These are phyloP conservation scores for Colletotrichum camelliae DNA, from an alignment of 2,329 filamentous ascomycete genomes.

Conservation along the genomic window DNA sequence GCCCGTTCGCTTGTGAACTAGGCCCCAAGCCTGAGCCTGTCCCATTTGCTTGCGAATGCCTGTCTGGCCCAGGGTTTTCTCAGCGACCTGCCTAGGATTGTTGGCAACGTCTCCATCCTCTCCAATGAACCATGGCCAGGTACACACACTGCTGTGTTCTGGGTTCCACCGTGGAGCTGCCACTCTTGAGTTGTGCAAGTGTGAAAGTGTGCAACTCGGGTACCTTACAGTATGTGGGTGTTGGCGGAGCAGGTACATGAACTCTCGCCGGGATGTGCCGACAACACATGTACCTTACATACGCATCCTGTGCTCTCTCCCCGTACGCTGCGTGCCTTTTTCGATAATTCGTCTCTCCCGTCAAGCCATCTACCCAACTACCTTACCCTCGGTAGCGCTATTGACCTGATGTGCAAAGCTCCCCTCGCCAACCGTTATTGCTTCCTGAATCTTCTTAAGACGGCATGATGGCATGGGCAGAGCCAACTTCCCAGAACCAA, in stretches of 20 bases:
- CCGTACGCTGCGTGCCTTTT: not conserved
- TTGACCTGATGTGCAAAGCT: not conserved
- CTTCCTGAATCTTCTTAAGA: not conserved
- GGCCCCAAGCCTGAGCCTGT: not conserved
- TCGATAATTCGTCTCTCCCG: not conserved
- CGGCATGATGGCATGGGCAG: not conserved
- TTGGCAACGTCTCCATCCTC: not conserved
- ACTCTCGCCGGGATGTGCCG: not conserved
- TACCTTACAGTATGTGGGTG: constrained; percentile 10
- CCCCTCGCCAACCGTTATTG: not conserved
- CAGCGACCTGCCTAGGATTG: not conserved
- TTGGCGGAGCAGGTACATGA: not conserved
- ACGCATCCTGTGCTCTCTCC: not conserved
- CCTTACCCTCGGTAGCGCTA: not conserved
- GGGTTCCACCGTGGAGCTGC: constrained; percentile 9
- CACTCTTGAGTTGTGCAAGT: not conserved
- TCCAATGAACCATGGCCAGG: not conserved
- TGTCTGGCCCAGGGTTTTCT: not conserved
- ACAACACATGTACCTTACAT: not conserved
- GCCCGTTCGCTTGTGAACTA: not conserved
- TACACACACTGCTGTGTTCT: not conserved
- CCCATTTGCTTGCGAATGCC: not conserved
- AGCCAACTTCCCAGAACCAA: not conserved
- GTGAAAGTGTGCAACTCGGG: constrained; percentile 6
- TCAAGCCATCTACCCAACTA: not conserved